Conservation (phyloP, 176 grass and related monocot species). For the Musa beccarii region DNA sequence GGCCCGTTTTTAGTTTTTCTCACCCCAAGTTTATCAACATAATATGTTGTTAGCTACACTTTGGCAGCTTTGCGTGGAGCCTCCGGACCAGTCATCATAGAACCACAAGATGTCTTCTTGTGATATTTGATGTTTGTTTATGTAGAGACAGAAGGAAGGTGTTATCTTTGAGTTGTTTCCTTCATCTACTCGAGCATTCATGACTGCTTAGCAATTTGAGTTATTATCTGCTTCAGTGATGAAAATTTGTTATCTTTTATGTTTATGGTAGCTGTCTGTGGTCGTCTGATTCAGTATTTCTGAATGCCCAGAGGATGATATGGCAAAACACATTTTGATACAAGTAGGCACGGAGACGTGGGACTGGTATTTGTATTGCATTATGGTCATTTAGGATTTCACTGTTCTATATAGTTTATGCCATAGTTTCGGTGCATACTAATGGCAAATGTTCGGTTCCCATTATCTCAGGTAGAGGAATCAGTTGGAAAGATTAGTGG, state of each 20-base stretch:
- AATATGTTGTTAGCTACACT: too few relatives aligned
- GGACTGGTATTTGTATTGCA: not conserved
- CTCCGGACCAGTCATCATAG: too few relatives aligned
- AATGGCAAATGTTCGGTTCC: not conserved
- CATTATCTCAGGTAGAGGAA: constrained; percentile 21
- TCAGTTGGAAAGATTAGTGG: constrained; percentile 22
- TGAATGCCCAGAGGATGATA: not conserved
- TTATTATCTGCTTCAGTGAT: not conserved
- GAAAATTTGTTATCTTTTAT: not conserved
- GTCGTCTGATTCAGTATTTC: not conserved
- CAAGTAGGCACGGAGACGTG: not conserved
- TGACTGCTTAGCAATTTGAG: not conserved
- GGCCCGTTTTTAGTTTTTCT: not conserved
- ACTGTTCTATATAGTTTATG: not conserved
- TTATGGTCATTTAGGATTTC: not conserved
- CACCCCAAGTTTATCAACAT: too few relatives aligned
- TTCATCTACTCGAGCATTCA: not conserved
- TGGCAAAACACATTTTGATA: not conserved
- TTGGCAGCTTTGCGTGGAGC: too few relatives aligned
- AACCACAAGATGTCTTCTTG: too few relatives aligned
- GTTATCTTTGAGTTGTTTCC: not conserved
- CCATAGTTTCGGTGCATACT: not conserved
- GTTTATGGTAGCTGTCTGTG: not conserved
- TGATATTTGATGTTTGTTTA: too few relatives aligned
- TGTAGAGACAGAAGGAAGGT: not conserved